These are phyloP conservation scores for Penicillium manginii DNA, from an alignment of 495 filamentous ascomycete species.

Conservation along the genomic window DNA sequence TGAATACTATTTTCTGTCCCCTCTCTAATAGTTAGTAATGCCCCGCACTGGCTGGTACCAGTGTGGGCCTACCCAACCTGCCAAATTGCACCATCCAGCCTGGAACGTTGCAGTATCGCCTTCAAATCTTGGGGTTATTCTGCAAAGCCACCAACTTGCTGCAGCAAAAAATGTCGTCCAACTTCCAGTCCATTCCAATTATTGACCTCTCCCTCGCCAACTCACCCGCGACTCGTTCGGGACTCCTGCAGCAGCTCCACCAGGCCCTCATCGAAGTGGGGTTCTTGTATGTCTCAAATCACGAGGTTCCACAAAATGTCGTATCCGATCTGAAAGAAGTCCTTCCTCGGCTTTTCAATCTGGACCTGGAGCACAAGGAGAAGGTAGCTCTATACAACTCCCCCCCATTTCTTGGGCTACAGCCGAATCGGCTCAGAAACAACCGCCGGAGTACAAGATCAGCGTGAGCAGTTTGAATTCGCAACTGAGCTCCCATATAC, in stretches of 20 bases:
- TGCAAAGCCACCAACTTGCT: neutral
- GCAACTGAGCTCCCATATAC: slow-evolving; percentile 51
- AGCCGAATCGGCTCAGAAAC: slow-evolving; percentile 53
- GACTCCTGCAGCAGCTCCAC: slow-evolving; percentile 44
- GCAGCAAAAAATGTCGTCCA: slow-evolving; percentile 48
- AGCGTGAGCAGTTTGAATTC: slow-evolving; percentile 60
- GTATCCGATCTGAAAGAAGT: slow-evolving; percentile 41
- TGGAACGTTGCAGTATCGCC: neutral
- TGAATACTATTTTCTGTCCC: too few relatives aligned
- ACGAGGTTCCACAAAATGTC: slow-evolving; percentile 40
- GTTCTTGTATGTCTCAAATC: slow-evolving; percentile 57
- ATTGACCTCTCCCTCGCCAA: slow-evolving; percentile 49
- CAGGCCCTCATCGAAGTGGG: slow-evolving; percentile 52
- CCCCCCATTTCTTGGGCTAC: slow-evolving; percentile 58
- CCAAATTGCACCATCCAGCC: neutral
- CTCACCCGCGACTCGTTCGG: slow-evolving; percentile 18
- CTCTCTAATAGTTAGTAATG: too few relatives aligned
- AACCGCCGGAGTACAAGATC: slow-evolving; percentile 51
- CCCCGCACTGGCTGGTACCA: too few relatives aligned
- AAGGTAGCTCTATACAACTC: slow-evolving; percentile 50
- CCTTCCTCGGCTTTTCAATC: slow-evolving; percentile 49
- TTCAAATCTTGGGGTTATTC: neutral
- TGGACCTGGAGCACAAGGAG: slow-evolving; percentile 40
- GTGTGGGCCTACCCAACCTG: neutral
- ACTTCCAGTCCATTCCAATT: slow-evolving; percentile 46